Evolutionary conservation across 257 asterid genomes (phyloP).

Genomic region (Solanum paucissectum): DNA sequence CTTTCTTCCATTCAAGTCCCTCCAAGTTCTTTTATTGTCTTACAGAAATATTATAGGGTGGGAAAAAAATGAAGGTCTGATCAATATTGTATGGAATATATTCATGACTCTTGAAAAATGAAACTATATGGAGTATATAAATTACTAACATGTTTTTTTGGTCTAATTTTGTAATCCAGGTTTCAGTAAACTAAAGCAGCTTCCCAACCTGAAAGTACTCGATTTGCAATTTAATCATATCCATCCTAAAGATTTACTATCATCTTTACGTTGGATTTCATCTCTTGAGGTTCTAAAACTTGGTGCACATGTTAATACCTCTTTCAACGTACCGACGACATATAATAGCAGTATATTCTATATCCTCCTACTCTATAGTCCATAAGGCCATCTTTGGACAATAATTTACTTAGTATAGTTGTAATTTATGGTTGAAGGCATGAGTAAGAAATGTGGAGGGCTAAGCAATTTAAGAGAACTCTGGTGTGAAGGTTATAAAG

Average conservation of each 20-base stretch:
- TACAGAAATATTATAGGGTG: no score
- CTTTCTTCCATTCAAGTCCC: not conserved
- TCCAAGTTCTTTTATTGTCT: not conserved
- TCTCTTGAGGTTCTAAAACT: not conserved
- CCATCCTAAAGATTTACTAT: not conserved
- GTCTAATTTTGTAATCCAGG: not conserved
- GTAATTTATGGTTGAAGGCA: not conserved
- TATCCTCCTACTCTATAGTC: no score
- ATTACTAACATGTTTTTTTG: not conserved
- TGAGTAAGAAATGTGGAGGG: not conserved
- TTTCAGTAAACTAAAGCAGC: not conserved
- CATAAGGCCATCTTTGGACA: not conserved
- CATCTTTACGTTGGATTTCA: not conserved
- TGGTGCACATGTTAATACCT: not conserved
- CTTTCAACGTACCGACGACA: not conserved
- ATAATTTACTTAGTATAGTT: no score
- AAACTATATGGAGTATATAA: not conserved
- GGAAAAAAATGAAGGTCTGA: no score
- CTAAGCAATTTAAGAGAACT: not conserved
- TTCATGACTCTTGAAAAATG: not conserved
- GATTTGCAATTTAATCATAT: not conserved
- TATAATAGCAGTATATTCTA: not conserved
- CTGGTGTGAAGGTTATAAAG: not conserved
- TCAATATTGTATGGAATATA: not conserved
- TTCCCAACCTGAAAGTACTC: not conserved